These are phyloP conservation scores for Comarum palustre DNA, from an alignment of 306 rosid species.

Conservation along the genomic window DNA sequence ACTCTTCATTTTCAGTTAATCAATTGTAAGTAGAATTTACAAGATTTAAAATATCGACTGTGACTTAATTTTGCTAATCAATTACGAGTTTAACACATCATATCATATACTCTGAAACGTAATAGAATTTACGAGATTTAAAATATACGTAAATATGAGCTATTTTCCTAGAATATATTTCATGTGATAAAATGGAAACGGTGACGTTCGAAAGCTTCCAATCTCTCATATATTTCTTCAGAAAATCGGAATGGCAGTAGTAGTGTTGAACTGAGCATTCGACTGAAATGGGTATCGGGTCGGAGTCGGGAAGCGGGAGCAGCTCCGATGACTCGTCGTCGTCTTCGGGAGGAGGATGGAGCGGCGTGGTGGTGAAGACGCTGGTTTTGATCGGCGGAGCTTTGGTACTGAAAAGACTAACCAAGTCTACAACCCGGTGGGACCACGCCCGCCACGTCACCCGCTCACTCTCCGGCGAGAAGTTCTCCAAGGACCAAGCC, in stretches of 20 bases:
- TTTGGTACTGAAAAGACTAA: slow-evolving; percentile 73
- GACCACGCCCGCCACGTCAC: slow-evolving; percentile 85
- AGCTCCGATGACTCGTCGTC: slow-evolving; percentile 9
- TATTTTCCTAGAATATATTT: no score
- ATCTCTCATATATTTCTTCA: neutral
- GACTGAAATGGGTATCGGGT: slow-evolving; percentile 44
- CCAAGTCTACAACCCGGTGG: slow-evolving; percentile 98
- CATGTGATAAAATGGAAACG: no score
- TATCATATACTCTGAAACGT: neutral
- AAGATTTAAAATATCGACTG: no score
- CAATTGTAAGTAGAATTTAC: no score
- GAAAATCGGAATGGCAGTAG: neutral
- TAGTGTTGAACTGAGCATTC: neutral
- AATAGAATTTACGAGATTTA: neutral
- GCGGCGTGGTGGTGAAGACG: slow-evolving; percentile 58
- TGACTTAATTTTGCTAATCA: no score
- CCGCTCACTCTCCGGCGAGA: slow-evolving; percentile 81
- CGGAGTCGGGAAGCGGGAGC: slow-evolving; percentile 25
- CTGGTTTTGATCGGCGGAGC: slow-evolving; percentile 81
- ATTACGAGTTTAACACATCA: no score
- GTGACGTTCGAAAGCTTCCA: neutral
- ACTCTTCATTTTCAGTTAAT: no score
- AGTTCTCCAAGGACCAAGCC: slow-evolving; percentile 91
- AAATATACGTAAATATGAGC: no score
- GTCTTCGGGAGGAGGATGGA: slow-evolving; percentile 42